Percentiles rank a stretch among this genome's conserved stretches.
These are phyloP conservation scores for Teratosphaeria destructans DNA, from an alignment of 2,329 filamentous ascomycete genomes.

Conservation along the genomic window DNA sequence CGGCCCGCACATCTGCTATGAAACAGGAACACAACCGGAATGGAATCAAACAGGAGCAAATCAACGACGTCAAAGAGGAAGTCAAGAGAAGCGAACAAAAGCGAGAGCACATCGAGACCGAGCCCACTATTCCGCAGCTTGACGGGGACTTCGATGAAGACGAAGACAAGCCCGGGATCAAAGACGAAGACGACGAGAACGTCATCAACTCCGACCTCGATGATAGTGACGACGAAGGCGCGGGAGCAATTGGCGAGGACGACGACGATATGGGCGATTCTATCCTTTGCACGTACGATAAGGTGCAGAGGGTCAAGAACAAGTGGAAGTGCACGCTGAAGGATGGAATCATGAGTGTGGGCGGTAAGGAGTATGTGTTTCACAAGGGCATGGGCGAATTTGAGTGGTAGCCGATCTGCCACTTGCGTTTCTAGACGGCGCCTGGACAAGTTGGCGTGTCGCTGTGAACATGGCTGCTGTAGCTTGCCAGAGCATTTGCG, in stretches of 20 bases:
- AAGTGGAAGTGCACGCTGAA: conserved; percentile 95
- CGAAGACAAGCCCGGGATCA: conserved; percentile 28
- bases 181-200: conserved; percentile 63
- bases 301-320: conserved; percentile 98
- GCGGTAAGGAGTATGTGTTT: conserved; percentile 88
- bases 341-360: conserved; percentile 87
- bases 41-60: conserved; percentile 1
- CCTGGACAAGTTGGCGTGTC: background rate
- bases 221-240: conserved; percentile 73
- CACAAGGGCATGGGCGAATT: conserved; percentile 96
- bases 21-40: background rate
- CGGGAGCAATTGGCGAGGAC: conserved; percentile 37
- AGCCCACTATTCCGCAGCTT: conserved; percentile 30
- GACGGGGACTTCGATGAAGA: conserved; percentile 47
- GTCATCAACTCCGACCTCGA: conserved; percentile 98
- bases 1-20: background rate
- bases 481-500: background rate
- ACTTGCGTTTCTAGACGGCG: background rate
- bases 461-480: background rate
- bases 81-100: background rate
- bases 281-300: conserved; percentile 99
- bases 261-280: conserved; percentile 77
- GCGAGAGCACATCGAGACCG: background rate
- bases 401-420: conserved; percentile 62
- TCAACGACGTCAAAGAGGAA: conserved; percentile 1